Evolutionary conservation across 2,329 filamentous ascomycete genomes (phyloP), one percentile per base, ranked within the genome.

Genomic region (Fusarium oxysporum): DNA sequence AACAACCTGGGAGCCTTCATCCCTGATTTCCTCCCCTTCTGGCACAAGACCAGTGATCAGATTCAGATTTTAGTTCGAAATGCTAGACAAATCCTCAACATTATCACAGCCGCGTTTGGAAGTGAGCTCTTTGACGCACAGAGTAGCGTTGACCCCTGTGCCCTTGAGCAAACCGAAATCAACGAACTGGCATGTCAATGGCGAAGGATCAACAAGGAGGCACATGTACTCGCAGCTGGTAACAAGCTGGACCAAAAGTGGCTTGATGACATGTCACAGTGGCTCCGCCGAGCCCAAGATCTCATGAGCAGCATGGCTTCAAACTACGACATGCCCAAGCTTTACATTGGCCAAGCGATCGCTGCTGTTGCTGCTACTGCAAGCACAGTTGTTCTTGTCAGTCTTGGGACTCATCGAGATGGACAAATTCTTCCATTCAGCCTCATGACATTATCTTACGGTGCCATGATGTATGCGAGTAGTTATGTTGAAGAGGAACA

Each of bases 401-500:
- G 68, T 14, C 64, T 75, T 14, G 70, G 71, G 28, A 40, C 55
- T 13, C 57, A 68, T 25, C 62, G 56, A 1, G 44, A 62, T 23
- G 72, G 71, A 1, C 61, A 65, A 19, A 75, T 85, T 16, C 63
- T 80, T 13, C 85, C 86, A 7, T 84, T 93, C 56, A 72, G 84
- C 7, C 70, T 87, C 5, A 84, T 91, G 35, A 88, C 88, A 1
- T 53, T 91, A 1, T 81, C 88, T 1, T 97, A 98, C 78, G 91
- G 92, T 3, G 81, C 90, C 41, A 97, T 98, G 90, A 98, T 98
- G 95, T 98, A 98, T 82, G 96, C 95, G 14, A 97, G 94, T 80
- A 98, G 95, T 78, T 99, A 96, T 80, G 94, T 99, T 5, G 96
- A 99, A 82, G 96, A 99, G 83, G 96, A 99, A 81, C 96, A 99